Evolutionary conservation across 352 stramenopile genomes (phyloP), one percentile per base, ranked within the genome.

Genomic region (Phytophthora tubulina): DNA sequence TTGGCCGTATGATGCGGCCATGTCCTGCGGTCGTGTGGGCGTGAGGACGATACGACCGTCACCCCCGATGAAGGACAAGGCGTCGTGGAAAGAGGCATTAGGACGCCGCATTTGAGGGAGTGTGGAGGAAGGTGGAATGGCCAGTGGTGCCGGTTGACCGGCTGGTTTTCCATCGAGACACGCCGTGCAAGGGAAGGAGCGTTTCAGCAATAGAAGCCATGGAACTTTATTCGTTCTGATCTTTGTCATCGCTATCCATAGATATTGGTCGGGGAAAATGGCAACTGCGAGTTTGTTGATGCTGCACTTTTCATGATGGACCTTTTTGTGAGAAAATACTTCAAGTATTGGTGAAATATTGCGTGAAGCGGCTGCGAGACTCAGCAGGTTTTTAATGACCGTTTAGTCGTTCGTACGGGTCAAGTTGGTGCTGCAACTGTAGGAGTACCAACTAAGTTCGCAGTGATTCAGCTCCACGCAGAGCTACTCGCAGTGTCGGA

Each of bases 21-120:
- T 60, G 17, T 72, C 62, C n/a, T 51, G 48, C 7, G 59, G 67
- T 27, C 50, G 63, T 13, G 63, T 71, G 13, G 80, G 80, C 46
- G 80, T 85, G 11, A 84, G 70, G 32, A 82, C 30, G 49, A 85
- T 81, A 52, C 65, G 76, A 31, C 75, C 78, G 64, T 87, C 77
- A 11, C 72, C 60, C 17, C 70, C 66, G 4, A 72, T 42, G 70
- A 83, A 74, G 42, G 66, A 70, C 27, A 51, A 52, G 5, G 44
- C 14, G 46, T 45, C 57, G 33, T 58, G 50, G 56, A 57, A 61
- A 11, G 69, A 62, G 44, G 64, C 57, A 41, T 36, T 60, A 6
- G 70, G 58, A 52, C 58, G 46, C 33, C 64, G 70, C 70, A 78
- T 78, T 67, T 30, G 17, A 9, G 45, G 45, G 14, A 35, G 52